These are phyloP conservation scores for Cryphonectria radicalis DNA, from an alignment of 2,329 filamentous ascomycete genomes.

Conservation along the genomic window DNA sequence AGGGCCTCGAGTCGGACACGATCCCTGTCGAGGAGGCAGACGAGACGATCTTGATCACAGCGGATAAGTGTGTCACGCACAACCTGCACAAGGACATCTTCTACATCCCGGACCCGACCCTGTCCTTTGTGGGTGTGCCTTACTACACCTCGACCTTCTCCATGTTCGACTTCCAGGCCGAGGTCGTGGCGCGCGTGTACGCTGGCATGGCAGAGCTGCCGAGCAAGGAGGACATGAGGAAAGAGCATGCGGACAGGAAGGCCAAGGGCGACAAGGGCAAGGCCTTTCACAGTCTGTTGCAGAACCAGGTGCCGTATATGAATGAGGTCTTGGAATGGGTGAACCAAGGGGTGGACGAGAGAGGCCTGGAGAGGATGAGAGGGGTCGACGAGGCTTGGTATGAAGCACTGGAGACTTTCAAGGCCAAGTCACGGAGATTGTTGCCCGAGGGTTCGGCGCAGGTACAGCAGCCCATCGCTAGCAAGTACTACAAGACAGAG, in stretches of 20 bases:
- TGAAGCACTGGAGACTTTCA: conserved; percentile 31
- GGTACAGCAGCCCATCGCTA: conserved; percentile 27
- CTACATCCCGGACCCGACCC: conserved; percentile 68
- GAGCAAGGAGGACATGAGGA: conserved; percentile 42
- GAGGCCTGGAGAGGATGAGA: conserved; percentile 35
- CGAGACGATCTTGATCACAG: conserved; percentile 60
- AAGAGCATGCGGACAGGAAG: conserved; percentile 39
- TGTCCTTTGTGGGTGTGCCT: conserved; percentile 67
- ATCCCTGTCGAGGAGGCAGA: conserved; percentile 50
- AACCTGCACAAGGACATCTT: conserved; percentile 74
- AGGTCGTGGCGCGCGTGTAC: conserved; percentile 61
- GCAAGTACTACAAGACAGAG: conserved; percentile 24
- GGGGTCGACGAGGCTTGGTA: conserved; percentile 42
- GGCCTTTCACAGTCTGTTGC: conserved; percentile 43
- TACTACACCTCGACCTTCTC: conserved; percentile 71
- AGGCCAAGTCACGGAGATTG: conserved; percentile 27
- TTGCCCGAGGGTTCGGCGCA: conserved; percentile 19
- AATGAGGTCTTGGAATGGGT: conserved; percentile 36
- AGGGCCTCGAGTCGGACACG: conserved; percentile 48
- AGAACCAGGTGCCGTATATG: conserved; percentile 37
- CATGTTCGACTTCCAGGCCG: conserved; percentile 72
- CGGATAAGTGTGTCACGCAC: conserved; percentile 65
- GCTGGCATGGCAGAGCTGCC: conserved; percentile 56
- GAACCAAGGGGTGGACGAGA: conserved; percentile 31
- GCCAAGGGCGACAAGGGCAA: conserved; percentile 40